Evolutionary conservation across 78 protist genomes (phyloP).

Genomic region (Protostelium mycophagum): DNA sequence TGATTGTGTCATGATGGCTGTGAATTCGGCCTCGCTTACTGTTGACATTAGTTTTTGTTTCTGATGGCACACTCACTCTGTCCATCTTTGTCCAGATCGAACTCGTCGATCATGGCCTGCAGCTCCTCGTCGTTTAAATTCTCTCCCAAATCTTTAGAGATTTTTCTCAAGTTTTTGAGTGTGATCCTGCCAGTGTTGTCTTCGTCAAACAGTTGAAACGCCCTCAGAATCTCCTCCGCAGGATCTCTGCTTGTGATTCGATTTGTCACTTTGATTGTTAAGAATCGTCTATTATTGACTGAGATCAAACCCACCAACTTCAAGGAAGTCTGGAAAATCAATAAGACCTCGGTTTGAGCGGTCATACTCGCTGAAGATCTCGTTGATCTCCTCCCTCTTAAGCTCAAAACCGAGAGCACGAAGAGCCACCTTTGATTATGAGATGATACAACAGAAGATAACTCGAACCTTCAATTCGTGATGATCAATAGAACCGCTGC

Average conservation of each 20-base stretch:
- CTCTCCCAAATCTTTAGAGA: conserved; percentile 75
- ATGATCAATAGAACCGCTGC: conserved; percentile 92
- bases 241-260: too few relatives aligned
- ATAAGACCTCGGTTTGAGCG: background rate
- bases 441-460: too few relatives aligned
- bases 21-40: background rate
- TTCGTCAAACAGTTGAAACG: conserved; percentile 79
- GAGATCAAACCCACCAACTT: conserved; percentile 10
- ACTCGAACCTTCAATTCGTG: conserved; percentile 55
- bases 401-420: conserved; percentile 87
- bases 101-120: conserved; percentile 92
- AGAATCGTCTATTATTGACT: too few relatives aligned
- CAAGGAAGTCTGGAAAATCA: conserved; percentile 32
- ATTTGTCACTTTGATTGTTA: too few relatives aligned
- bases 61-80: too few relatives aligned
- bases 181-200: conserved; percentile 69
- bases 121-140: conserved; percentile 80
- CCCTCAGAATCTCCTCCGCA: conserved; percentile 67
- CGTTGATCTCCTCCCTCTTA: conserved; percentile 71
- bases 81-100: conserved; percentile 88
- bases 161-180: conserved; percentile 50
- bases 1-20: background rate
- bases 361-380: conserved; percentile 10
- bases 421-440: conserved; percentile 89
- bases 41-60: too few relatives aligned